Conservation (phyloP, 306 rosid genomes). For the Morella rubra region DNA sequence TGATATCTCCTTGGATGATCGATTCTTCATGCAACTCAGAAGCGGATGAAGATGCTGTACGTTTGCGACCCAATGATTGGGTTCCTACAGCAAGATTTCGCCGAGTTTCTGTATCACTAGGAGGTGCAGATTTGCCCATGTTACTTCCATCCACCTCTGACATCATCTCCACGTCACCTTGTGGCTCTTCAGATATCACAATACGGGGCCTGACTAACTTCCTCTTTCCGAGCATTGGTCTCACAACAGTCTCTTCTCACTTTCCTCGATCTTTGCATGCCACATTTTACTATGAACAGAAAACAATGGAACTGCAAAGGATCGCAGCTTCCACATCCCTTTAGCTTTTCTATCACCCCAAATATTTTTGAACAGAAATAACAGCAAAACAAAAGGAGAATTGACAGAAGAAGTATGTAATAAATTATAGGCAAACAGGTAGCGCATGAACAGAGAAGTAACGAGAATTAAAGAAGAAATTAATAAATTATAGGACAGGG, state of each 20-base stretch:
- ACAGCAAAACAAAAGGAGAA: background rate
- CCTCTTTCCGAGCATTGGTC: slow-evolving; percentile 60
- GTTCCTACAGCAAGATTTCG: slow-evolving; percentile 30
- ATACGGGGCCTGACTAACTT: slow-evolving; percentile 80
- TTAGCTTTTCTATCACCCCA: no score
- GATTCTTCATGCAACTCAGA: slow-evolving; percentile 66
- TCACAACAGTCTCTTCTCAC: slow-evolving; percentile 51
- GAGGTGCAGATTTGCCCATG: slow-evolving; percentile 39
- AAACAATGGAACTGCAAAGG: no score
- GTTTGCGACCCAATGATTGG: slow-evolving; percentile 65
- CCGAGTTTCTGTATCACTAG: slow-evolving; percentile 55
- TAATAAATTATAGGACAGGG: slow-evolving; percentile 1
- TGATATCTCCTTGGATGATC: slow-evolving; percentile 44
- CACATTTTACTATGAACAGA: no score
- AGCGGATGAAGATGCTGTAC: slow-evolving; percentile 63
- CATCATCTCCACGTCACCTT: slow-evolving; percentile 79
- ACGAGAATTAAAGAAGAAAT: no score
- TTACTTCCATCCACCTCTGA: slow-evolving; percentile 59
- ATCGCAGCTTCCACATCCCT: no score
- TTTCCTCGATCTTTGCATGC: no score
- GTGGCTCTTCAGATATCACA: slow-evolving; percentile 63
- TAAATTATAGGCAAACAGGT: no score
- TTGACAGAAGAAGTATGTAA: no score
- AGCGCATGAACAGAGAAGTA: slow-evolving; percentile 32
- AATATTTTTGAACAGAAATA: no score